Evolutionary conservation across 345 rosid species (phyloP).

Genomic region (Mercurialis annua): DNA sequence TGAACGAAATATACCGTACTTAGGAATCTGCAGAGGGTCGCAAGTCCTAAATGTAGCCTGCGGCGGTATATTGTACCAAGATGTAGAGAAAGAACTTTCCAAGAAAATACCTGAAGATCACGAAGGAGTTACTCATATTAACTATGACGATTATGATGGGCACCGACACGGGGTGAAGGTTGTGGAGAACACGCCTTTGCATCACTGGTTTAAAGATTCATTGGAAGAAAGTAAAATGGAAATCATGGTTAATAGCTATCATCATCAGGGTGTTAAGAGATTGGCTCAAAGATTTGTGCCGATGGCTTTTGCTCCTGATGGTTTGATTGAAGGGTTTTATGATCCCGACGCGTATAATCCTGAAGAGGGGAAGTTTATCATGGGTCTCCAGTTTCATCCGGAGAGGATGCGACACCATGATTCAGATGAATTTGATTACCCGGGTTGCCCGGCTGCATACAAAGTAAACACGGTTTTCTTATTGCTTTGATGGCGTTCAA

Average conservation of each 20-base stretch:
- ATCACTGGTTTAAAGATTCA: slow-evolving; percentile 51
- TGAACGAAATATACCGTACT: slow-evolving; percentile 52
- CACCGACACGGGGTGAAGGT: slow-evolving; percentile 47
- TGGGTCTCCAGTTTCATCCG: slow-evolving; percentile 69
- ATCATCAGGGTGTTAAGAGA: slow-evolving; percentile 61
- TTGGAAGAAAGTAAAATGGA: slow-evolving; percentile 45
- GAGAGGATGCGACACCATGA: slow-evolving; percentile 54
- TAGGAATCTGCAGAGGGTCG: slow-evolving; percentile 74
- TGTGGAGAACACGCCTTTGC: slow-evolving; percentile 49
- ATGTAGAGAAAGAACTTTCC: slow-evolving; percentile 44
- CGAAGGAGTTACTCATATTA: slow-evolving; percentile 40
- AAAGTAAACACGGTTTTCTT: slow-evolving; percentile 29
- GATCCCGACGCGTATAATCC: slow-evolving; percentile 57
- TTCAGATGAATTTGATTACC: slow-evolving; percentile 51
- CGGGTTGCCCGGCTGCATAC: slow-evolving; percentile 51
- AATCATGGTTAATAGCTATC: slow-evolving; percentile 66
- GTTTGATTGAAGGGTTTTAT: slow-evolving; percentile 70
- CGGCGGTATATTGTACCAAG: slow-evolving; percentile 64
- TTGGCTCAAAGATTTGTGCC: slow-evolving; percentile 51
- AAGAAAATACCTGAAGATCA: slow-evolving; percentile 19
- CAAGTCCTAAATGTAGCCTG: slow-evolving; percentile 68
- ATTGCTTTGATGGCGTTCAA: not conserved
- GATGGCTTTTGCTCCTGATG: slow-evolving; percentile 66
- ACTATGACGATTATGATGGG: slow-evolving; percentile 54
- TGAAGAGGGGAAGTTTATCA: slow-evolving; percentile 53